Evolutionary conservation across 164 flowering plant species (phyloP), one percentile per base, ranked within the genome.

Genomic region (Stephania yunnanensis): DNA sequence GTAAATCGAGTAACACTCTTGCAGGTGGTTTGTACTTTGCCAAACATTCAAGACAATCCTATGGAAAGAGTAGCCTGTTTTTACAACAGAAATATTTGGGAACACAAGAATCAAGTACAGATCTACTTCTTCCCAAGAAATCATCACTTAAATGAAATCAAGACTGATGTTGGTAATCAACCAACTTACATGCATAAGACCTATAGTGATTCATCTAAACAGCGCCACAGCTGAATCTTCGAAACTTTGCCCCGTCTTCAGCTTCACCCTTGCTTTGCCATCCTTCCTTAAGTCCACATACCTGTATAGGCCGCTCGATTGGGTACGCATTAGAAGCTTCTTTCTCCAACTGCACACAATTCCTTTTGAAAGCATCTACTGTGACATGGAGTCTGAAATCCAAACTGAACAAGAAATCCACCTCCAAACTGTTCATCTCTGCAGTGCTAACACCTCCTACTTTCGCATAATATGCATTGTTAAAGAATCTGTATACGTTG

Each of bases 391-490:
- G 94, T 77, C 89, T 84, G 80, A 91, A 95, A 79, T 92, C 91
- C 36, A 95, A 75, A 70, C 86, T 80, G 80, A 88, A 92, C 83
- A 95, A 75, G 70, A 95, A 89, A 74, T 87, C 84, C 85, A 89
- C 82, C 85, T 95, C 98, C 87, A 95, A 71, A 68, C 84, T 86
- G 89, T 95, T 95, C 85, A 95, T 74, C 75, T 95, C 98, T 29
- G 70, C 74, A 1, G 90, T 89, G 85, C 87, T 89, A 46, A 95
- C 83, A 69, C 98, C 98, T 76, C 98, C 98, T 31, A 95, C 97
- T 86, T 86, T 89, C 45, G 97, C 98, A 82, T 91, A 95, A 82
- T 91, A 92, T 75, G 93, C 95, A 78, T 91, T 95, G 82, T 91
- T 89, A 83, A 81, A 91, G 80, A 83, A 87, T 71, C 97, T 95